Evolutionary conservation across 1,284 basidiomycete species (phyloP).

Genomic region (Athelia psychrophila): DNA sequence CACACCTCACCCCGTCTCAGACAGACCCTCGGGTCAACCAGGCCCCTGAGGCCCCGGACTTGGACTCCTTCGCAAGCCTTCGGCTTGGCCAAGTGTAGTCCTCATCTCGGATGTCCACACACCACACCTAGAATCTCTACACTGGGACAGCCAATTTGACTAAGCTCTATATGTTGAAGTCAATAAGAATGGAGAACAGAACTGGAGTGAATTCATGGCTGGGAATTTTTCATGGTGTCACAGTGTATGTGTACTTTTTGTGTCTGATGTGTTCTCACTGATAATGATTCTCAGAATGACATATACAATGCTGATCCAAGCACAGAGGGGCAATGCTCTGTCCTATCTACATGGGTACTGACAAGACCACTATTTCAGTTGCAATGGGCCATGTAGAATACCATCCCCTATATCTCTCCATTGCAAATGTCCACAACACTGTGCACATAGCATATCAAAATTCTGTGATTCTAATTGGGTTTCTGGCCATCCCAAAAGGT

Average conservation of each 20-base stretch:
- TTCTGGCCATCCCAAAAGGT: slow-evolving; percentile 17
- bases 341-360: slow-evolving; percentile 11
- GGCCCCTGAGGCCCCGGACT: too few species aligned
- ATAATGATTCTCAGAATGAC: neutral
- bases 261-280: too few species aligned
- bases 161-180: slow-evolving; percentile 8
- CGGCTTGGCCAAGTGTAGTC: too few species aligned
- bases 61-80: too few species aligned
- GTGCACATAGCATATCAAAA: slow-evolving; percentile 12
- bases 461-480: slow-evolving; percentile 10
- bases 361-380: slow-evolving; percentile 13
- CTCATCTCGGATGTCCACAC: too few species aligned
- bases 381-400: slow-evolving; percentile 10
- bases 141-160: slow-evolving; percentile 7
- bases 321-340: slow-evolving; percentile 10
- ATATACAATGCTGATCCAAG: slow-evolving; percentile 8
- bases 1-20: too few species aligned
- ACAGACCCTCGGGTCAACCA: too few species aligned
- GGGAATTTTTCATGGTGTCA: slow-evolving; percentile 14
- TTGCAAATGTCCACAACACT: slow-evolving; percentile 10
- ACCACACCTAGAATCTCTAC: too few species aligned
- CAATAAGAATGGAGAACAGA: slow-evolving; percentile 3
- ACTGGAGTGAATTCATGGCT: slow-evolving; percentile 13
- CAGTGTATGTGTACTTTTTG: too few species aligned
- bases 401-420: slow-evolving; percentile 11